Evolutionary conservation across 2,329 filamentous ascomycete species (phyloP).

Genomic region (Rutstroemia sp.): DNA sequence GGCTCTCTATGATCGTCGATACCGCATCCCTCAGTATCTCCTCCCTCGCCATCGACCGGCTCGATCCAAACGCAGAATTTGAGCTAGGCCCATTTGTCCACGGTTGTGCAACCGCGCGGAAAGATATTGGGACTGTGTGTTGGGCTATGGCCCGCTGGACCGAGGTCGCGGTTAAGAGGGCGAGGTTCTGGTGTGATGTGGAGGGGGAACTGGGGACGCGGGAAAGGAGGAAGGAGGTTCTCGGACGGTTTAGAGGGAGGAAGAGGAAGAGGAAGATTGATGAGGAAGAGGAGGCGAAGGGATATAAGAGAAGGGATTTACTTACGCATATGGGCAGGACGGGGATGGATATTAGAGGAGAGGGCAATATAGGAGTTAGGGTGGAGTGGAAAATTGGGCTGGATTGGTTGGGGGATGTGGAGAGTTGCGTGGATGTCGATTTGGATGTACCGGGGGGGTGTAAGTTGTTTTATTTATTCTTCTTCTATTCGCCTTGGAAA

Average conservation of each 20-base stretch:
- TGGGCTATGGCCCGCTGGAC: conserved; percentile 67
- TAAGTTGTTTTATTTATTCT: conserved; percentile 38
- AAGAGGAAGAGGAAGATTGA: conserved; percentile 23
- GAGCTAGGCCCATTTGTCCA: conserved; percentile 48
- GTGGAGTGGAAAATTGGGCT: conserved; percentile 58
- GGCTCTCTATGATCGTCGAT: conserved; percentile 51
- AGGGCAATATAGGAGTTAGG: conserved; percentile 29
- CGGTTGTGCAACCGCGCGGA: conserved; percentile 35
- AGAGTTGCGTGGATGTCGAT: conserved; percentile 47
- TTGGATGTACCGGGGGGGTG: conserved; percentile 54
- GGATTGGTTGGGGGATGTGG: conserved; percentile 67
- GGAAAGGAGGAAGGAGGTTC: conserved; percentile 22
- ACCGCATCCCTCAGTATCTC: conserved; percentile 43
- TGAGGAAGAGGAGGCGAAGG: conserved; percentile 23
- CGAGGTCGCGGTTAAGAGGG: conserved; percentile 51
- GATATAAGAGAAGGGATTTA: conserved; percentile 38
- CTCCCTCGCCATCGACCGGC: conserved; percentile 43
- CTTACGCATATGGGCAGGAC: conserved; percentile 46
- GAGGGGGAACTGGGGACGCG: conserved; percentile 38
- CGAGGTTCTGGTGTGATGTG: conserved; percentile 53
- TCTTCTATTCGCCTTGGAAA: too few relatives aligned
- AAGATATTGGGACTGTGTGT: conserved; percentile 51
- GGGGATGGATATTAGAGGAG: conserved; percentile 30
- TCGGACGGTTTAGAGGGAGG: conserved; percentile 15
- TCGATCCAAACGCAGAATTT: conserved; percentile 50